Evolutionary conservation across 306 rosid species (phyloP).

Genomic region (Vigna hirtella): DNA sequence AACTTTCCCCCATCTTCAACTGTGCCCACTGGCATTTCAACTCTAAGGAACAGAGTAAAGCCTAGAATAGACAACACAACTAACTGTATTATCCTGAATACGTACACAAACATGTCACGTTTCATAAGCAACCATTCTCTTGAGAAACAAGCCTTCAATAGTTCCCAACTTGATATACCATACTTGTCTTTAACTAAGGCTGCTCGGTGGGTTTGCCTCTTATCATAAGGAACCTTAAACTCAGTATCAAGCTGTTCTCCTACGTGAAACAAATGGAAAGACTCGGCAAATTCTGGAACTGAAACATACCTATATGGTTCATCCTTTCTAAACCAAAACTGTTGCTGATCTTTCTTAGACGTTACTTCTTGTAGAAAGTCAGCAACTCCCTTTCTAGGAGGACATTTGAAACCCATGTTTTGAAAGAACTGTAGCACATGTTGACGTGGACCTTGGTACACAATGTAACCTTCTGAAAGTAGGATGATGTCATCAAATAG

Average conservation of each 20-base stretch:
- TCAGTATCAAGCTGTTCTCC: slow-evolving; percentile 64
- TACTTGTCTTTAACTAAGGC: slow-evolving; percentile 75
- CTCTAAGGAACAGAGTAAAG: slow-evolving; percentile 71
- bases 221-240: slow-evolving; percentile 66
- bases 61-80: slow-evolving; percentile 59
- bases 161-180: slow-evolving; percentile 71
- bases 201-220: slow-evolving; percentile 60
- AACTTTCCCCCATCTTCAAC: slow-evolving; percentile 62
- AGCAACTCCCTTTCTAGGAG: slow-evolving; percentile 76
- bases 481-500: slow-evolving; percentile 58
- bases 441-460: slow-evolving; percentile 71
- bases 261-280: slow-evolving; percentile 50
- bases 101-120: slow-evolving; percentile 59
- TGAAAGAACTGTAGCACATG: slow-evolving; percentile 68
- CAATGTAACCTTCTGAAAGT: slow-evolving; percentile 71
- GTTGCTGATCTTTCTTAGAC: slow-evolving; percentile 77
- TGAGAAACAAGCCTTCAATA: slow-evolving; percentile 78
- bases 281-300: slow-evolving; percentile 56
- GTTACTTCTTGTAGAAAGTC: slow-evolving; percentile 87
- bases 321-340: slow-evolving; percentile 59
- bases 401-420: slow-evolving; percentile 62
- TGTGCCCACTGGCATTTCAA: slow-evolving; percentile 66
- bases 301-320: slow-evolving; percentile 59
- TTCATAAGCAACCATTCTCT: slow-evolving; percentile 82
- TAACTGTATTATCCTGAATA: slow-evolving; percentile 68